Conservation (phyloP, 2,329 filamentous ascomycete genomes). For the Colletotrichum sp. region DNA sequence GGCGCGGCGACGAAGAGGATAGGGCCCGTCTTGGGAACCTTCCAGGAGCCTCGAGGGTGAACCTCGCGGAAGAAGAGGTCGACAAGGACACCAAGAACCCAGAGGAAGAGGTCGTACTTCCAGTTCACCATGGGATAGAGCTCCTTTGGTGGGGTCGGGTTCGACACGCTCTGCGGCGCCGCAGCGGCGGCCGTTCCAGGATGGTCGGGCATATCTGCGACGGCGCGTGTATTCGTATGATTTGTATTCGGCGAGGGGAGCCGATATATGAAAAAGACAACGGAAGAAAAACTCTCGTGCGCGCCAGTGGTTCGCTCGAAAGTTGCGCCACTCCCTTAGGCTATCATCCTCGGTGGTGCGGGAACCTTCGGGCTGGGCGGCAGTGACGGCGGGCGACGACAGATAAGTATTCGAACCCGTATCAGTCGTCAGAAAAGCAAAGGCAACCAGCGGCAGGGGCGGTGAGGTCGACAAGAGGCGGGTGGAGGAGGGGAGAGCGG, state of each 20-base stretch:
- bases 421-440: not conserved
- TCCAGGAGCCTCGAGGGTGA: slow-evolving; percentile 93
- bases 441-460: not conserved
- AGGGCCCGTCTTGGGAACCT: slow-evolving; percentile 85
- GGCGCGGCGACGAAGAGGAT: slow-evolving; percentile 96
- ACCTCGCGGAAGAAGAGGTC: slow-evolving; percentile 99
- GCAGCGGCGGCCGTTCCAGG: slow-evolving; percentile 19
- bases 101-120: slow-evolving; percentile 80
- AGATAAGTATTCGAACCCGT: not conserved
- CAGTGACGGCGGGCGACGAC: not conserved
- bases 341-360: slow-evolving; percentile 15
- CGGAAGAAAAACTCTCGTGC: not conserved
- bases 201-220: slow-evolving; percentile 10
- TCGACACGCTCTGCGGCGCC: slow-evolving; percentile 27
- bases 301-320: not conserved
- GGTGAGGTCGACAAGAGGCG: not conserved
- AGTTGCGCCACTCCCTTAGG: slow-evolving; percentile 19
- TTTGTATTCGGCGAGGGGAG: not conserved
- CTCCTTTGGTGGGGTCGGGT: slow-evolving; percentile 48
- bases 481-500: not conserved
- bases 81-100: slow-evolving; percentile 79
- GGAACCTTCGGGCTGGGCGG: slow-evolving; percentile 6
- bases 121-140: slow-evolving; percentile 72
- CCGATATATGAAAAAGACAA: not conserved
- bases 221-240: not conserved